Conservation (phyloP, 148 eudicot species). For the Chenopodium quinoa region DNA sequence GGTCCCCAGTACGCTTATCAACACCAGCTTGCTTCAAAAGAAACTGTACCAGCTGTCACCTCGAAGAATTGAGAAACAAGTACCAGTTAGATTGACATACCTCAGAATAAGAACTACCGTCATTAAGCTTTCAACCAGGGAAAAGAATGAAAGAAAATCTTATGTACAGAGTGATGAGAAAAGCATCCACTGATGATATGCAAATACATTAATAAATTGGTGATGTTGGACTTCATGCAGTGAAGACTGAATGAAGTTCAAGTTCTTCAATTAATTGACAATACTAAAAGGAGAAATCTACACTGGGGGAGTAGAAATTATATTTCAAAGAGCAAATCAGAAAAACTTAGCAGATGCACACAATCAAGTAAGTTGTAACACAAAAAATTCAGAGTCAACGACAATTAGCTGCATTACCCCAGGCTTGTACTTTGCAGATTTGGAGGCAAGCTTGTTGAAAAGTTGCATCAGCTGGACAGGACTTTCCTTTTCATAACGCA, state of each 20-base stretch:
- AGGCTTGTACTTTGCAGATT: constrained; percentile 86
- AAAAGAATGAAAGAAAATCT: not conserved
- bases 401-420: constrained; percentile 62
- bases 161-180: not conserved
- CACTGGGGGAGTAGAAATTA: not conserved
- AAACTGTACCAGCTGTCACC: constrained; percentile 87
- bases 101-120: not conserved
- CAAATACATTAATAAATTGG: not conserved
- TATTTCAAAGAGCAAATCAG: not conserved
- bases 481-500: constrained; percentile 98
- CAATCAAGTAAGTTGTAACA: not conserved
- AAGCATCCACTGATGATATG: not conserved
- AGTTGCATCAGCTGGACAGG: constrained; percentile 98
- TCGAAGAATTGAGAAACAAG: constrained; percentile 21
- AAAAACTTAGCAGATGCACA: constrained; percentile 1
- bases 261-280: not conserved
- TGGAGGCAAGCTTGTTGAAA: constrained; percentile 84
- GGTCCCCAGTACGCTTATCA: constrained; percentile 90
- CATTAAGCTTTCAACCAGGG: not conserved
- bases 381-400: not conserved
- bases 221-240: not conserved
- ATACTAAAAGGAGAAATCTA: not conserved
- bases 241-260: not conserved
- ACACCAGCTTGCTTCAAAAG: constrained; percentile 95
- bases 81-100: constrained; percentile 15